Evolutionary conservation across 306 rosid species (phyloP).

Genomic region (Benincasa hispida): DNA sequence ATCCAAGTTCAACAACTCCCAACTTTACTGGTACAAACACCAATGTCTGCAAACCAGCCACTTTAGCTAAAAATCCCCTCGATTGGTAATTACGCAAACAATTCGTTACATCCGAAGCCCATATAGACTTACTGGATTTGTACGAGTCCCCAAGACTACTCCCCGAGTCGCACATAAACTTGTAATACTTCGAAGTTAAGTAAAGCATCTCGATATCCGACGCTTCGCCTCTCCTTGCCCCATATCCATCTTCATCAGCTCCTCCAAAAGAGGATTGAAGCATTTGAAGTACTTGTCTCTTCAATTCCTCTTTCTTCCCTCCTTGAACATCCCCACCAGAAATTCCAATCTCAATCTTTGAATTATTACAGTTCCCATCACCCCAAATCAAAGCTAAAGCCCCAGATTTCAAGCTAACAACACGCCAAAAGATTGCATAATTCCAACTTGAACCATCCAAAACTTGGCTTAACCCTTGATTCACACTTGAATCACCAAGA

Average conservation of each 20-base stretch:
- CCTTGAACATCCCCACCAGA: conserved; percentile 11
- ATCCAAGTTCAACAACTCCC: conserved; percentile 80
- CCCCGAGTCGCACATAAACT: conserved; percentile 43
- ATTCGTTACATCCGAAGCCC: conserved; percentile 41
- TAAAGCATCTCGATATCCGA: conserved; percentile 69
- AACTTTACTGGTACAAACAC: conserved; percentile 56
- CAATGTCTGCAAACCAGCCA: conserved; percentile 63
- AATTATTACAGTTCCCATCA: conserved; percentile 53
- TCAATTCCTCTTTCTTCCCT: conserved; percentile 35
- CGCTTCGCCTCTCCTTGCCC: conserved; percentile 26
- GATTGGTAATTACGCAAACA: conserved; percentile 50
- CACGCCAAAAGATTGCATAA: conserved; percentile 76
- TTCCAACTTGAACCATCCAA: conserved; percentile 63
- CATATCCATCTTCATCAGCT: conserved; percentile 30
- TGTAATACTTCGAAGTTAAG: conserved; percentile 45
- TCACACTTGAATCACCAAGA: conserved; percentile 28
- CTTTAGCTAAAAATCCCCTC: conserved; percentile 40
- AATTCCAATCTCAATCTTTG: conserved; percentile 18
- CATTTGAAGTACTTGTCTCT: conserved; percentile 53
- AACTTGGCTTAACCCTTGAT: conserved; percentile 44
- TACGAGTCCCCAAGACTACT: conserved; percentile 48
- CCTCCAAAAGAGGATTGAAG: conserved; percentile 46
- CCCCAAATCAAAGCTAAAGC: conserved; percentile 64
- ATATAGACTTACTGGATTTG: conserved; percentile 43
- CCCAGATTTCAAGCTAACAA: conserved; percentile 59